phyloP scores from a whole-genome alignment of 345 rosid species.

The Gossypium australe region DNA sequence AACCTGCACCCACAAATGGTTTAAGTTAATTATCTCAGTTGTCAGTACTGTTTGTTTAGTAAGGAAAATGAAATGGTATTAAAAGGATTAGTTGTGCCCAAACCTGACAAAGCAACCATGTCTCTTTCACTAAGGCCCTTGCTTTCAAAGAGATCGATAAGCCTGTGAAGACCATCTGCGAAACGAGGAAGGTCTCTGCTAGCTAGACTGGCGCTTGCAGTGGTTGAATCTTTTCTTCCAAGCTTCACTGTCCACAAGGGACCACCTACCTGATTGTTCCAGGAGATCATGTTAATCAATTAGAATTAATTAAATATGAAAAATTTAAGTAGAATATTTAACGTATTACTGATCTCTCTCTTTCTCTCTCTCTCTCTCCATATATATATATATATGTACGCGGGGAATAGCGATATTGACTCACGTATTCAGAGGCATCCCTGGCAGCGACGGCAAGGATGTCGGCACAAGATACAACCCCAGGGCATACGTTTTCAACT shows the following conservation, averaged over 20 bases:
- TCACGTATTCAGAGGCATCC: conserved; percentile 34
- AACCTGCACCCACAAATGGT: conserved; percentile 19
- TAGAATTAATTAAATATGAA: not conserved
- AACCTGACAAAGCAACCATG: conserved; percentile 27
- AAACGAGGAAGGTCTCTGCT: conserved; percentile 19
- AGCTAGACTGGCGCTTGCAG: conserved; percentile 24
- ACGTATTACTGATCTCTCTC: too few species aligned
- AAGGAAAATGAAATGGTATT: not conserved
- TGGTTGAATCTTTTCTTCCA: conserved; percentile 48
- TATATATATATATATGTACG: not conserved
- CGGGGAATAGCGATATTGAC: not conserved
- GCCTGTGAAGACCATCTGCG: conserved; percentile 8
- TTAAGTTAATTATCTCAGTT: not conserved
- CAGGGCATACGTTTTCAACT: conserved; percentile 27
- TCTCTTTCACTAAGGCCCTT: conserved; percentile 32
- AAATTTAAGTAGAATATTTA: too few species aligned
- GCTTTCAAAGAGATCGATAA: conserved; percentile 12
- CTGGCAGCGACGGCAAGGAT: conserved; percentile 49
- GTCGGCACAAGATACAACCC: conserved; percentile 59
- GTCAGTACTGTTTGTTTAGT: not conserved
- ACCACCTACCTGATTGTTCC: conserved; percentile 32
- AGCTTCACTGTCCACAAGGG: conserved; percentile 37
- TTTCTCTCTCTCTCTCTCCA: not conserved
- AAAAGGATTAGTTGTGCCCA: not conserved
- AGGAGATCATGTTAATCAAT: not conserved